Percentiles rank a stretch among this genome's conserved stretches.
These are phyloP conservation scores for Penstemon davidsonii DNA, from an alignment of 257 asterid genomes.

Conservation along the genomic window DNA sequence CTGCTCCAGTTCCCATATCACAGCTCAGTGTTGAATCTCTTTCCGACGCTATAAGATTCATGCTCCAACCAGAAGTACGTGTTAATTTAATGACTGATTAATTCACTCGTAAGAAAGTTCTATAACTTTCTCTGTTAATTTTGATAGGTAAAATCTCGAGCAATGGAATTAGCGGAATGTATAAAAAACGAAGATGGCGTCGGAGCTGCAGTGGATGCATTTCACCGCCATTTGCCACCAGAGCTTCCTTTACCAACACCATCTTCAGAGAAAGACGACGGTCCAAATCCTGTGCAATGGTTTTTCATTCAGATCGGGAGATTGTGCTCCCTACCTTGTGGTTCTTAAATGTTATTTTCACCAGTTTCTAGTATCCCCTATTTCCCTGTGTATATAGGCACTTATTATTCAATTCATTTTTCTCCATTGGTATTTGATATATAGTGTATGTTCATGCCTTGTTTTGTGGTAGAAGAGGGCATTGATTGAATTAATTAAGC, in stretches of 20 bases:
- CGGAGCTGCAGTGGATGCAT: slow-evolving; percentile 86
- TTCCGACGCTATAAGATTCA: slow-evolving; percentile 82
- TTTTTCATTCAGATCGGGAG: slow-evolving; percentile 72
- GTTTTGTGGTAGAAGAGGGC: slow-evolving; percentile 2
- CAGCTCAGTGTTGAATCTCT: slow-evolving; percentile 75
- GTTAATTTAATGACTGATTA: neutral
- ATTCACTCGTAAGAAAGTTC: too few species aligned
- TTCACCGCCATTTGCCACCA: slow-evolving; percentile 82
- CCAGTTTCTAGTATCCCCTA: neutral
- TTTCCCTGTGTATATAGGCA: slow-evolving; percentile 30
- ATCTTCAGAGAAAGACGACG: slow-evolving; percentile 41
- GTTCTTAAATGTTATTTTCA: slow-evolving; percentile 27
- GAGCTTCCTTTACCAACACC: slow-evolving; percentile 58
- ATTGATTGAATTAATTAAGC: too few species aligned
- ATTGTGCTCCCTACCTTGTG: slow-evolving; percentile 67
- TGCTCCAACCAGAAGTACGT: slow-evolving; percentile 90
- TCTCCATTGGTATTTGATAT: slow-evolving; percentile 23
- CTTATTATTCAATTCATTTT: slow-evolving; percentile 33
- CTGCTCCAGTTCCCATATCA: slow-evolving; percentile 84
- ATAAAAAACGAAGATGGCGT: slow-evolving; percentile 90
- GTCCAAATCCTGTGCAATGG: slow-evolving; percentile 77
- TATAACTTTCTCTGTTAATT: neutral
- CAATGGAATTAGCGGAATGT: slow-evolving; percentile 59
- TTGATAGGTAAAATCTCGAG: slow-evolving; percentile 77
- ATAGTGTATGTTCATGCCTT: slow-evolving; percentile 5